phyloP scores from a whole-genome alignment of 2,329 filamentous ascomycete genomes.

The Aspergillus sp. region DNA sequence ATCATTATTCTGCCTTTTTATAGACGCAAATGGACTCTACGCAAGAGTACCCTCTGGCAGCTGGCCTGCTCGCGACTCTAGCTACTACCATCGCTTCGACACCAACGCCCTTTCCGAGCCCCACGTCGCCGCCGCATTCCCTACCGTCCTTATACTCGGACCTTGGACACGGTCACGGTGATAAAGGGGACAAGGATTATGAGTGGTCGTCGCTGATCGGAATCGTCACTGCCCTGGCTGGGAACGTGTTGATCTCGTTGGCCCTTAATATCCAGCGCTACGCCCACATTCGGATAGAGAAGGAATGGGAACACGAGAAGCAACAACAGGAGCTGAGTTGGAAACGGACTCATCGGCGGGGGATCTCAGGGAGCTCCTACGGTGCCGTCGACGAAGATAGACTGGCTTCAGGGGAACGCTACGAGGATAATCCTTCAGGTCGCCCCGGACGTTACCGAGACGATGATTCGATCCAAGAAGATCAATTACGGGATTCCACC shows the following conservation, averaged over 20 bases:
- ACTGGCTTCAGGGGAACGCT: constrained; percentile 13
- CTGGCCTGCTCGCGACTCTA: constrained; percentile 29
- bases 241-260: constrained; percentile 91
- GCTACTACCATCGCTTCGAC: constrained; percentile 24
- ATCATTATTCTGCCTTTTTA: not conserved
- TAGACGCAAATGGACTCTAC: constrained; percentile 24
- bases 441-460: constrained; percentile 16
- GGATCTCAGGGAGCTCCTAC: constrained; percentile 36
- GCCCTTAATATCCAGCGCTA: constrained; percentile 96
- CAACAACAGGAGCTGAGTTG: constrained; percentile 56
- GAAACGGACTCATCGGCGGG: constrained; percentile 41
- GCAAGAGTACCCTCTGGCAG: constrained; percentile 29
- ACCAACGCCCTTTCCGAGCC: constrained; percentile 17
- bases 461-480: constrained; percentile 45
- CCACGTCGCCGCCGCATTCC: constrained; percentile 18
- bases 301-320: constrained; percentile 63
- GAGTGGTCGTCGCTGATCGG: constrained; percentile 91
- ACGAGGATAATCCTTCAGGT: constrained; percentile 21
- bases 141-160: constrained; percentile 17
- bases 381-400: constrained; percentile 39
- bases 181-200: constrained; percentile 22
- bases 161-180: constrained; percentile 21
- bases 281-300: constrained; percentile 81
- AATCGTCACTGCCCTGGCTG: constrained; percentile 86
- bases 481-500: constrained; percentile 33